Evolutionary conservation across 2,329 filamentous ascomycete species (phyloP).

Genomic region (Xylariales sp.): DNA sequence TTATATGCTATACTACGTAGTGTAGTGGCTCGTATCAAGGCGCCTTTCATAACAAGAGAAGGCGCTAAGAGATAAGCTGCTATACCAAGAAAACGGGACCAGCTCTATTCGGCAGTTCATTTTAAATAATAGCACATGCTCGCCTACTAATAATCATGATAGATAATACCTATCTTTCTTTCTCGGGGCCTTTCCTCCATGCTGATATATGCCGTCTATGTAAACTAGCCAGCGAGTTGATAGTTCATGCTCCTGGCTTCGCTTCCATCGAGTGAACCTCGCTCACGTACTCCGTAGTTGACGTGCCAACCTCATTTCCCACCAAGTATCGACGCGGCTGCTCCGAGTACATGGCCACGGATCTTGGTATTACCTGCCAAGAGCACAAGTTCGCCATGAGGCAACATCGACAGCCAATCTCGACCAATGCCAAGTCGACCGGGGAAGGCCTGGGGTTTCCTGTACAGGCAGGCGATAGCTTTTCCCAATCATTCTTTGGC

Average conservation of each 20-base stretch:
- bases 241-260: background rate
- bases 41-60: background rate
- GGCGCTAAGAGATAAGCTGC: slow-evolving; percentile 5
- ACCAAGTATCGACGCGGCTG: background rate
- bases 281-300: background rate
- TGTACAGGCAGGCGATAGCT: slow-evolving; percentile 32
- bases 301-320: background rate
- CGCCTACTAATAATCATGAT: background rate
- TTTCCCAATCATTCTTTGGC: slow-evolving; percentile 21
- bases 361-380: slow-evolving; percentile 30
- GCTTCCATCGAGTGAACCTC: background rate
- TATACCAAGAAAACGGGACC: background rate
- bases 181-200: too few relatives aligned
- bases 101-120: slow-evolving; percentile 9
- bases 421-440: slow-evolving; percentile 35
- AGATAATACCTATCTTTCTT: background rate
- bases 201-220: too few relatives aligned
- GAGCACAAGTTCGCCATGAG: slow-evolving; percentile 15
- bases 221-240: too few relatives aligned
- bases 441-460: slow-evolving; percentile 28
- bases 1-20: too few relatives aligned
- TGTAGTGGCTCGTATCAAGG: too few relatives aligned
- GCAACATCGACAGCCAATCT: slow-evolving; percentile 28
- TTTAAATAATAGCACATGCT: background rate
- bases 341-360: slow-evolving; percentile 7